Evolutionary conservation across 208 protist species (phyloP), one percentile per base, ranked within the genome.

Genomic region (Trypanosoma brucei): DNA sequence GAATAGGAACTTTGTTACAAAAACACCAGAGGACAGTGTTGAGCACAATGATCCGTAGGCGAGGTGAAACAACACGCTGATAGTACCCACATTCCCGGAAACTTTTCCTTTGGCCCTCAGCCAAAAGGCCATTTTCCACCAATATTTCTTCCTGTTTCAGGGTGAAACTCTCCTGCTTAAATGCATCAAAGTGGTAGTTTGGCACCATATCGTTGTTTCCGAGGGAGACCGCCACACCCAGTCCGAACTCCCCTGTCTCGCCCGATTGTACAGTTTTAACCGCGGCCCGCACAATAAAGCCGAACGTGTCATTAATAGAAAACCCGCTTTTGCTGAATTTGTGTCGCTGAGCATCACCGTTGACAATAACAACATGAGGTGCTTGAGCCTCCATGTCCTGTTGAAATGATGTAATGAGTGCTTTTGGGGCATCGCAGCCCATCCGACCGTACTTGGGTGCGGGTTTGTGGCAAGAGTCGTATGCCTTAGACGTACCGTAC

Each of bases 191-290:
- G 11, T 46, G 11, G 42, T 46, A 91, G 65, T 92, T 71, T 14
- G 81, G 81, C 14, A 84, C 71, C 36, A 92, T 55, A 59, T 95
- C 88, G 39, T 91, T 91, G 68, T 95, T 95, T 37, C 88, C 88
- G 31, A 89, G 14, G 13, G 70, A 60, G 40, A 50, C 64, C 33
- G 69, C 45, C 39, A 93, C 71, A 30, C 40, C 59, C 14, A 69
- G 55, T 3, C 4, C 2, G 11, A 14, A 30, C 22, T 44, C 59
- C 3, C 71, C 59, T n/a, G 56, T 62, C 33, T 55, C 67, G 49
- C 53, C 59, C 33, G 80, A 46, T 11, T 46, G 64, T 11, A 48
- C 54, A 37, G 68, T 52, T 14, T 36, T 7, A 2, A 44, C 64
- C 51, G 80, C 51, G 0, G n/a, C 37, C 34, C 57, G 13, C 2